Evolutionary conservation across 139 green algal species (phyloP).

Genomic region (Volvox africanus): DNA sequence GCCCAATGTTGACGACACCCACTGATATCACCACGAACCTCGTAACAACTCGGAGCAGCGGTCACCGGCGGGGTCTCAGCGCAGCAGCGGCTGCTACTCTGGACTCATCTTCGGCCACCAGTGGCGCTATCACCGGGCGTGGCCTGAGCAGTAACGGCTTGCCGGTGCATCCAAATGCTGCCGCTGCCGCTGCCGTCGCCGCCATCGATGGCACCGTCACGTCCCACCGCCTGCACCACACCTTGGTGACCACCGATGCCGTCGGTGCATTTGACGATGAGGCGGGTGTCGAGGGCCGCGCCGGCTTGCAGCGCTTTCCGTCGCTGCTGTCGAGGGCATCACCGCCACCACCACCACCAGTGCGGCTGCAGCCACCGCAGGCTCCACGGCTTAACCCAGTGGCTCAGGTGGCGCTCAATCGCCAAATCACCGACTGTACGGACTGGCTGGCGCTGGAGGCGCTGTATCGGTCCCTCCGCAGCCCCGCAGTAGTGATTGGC

Average conservation of each 20-base stretch:
- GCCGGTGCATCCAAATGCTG: too few relatives aligned
- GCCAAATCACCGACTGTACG: not conserved
- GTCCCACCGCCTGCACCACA: not conserved
- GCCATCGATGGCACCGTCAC: not conserved
- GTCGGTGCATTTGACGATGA: not conserved
- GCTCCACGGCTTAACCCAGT: not conserved
- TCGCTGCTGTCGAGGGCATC: not conserved
- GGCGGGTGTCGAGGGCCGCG: not conserved
- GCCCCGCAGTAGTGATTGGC: not conserved
- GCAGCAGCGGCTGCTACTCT: too few relatives aligned
- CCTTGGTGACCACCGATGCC: not conserved
- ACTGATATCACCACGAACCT: too few relatives aligned
- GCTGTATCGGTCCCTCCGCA: not conserved
- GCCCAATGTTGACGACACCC: too few relatives aligned
- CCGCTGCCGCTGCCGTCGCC: too few relatives aligned
- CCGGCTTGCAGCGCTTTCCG: not conserved
- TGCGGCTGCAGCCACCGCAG: not conserved
- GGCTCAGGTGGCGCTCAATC: not conserved
- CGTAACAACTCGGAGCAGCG: too few relatives aligned
- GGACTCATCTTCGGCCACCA: too few relatives aligned
- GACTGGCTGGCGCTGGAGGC: constrained; percentile 24
- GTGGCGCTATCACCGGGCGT: too few relatives aligned
- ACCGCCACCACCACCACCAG: not conserved
- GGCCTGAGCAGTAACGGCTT: too few relatives aligned
- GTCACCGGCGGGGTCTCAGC: too few relatives aligned